Evolutionary conservation across 164 flowering plant genomes (phyloP).

Genomic region (Malania oleifera): DNA sequence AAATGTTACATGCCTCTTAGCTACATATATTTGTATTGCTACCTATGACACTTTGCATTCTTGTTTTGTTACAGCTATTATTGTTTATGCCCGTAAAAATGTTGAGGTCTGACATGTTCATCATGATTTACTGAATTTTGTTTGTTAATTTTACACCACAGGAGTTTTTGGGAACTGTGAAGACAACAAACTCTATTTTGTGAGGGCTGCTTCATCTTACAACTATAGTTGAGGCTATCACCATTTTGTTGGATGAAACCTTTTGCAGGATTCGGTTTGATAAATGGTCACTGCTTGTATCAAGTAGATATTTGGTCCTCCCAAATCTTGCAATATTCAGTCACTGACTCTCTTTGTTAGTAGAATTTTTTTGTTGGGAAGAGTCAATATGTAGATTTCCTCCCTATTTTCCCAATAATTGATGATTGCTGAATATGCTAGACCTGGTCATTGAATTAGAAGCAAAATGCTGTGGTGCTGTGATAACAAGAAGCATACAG

Average conservation of each 20-base stretch:
- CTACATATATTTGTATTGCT: too few species aligned
- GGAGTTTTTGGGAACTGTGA: constrained; percentile 2
- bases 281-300: not conserved
- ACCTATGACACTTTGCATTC: too few species aligned
- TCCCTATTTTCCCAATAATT: not conserved
- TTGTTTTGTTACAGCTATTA: too few species aligned
- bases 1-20: too few species aligned
- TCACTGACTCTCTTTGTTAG: not conserved
- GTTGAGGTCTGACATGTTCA: too few species aligned
- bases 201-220: constrained; percentile 8
- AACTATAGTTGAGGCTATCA: not conserved
- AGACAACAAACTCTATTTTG: not conserved
- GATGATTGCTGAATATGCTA: not conserved
- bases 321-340: not conserved
- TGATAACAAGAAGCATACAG: too few species aligned
- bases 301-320: not conserved
- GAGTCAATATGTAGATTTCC: not conserved
- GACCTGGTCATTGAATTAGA: not conserved
- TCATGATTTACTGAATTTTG: not conserved
- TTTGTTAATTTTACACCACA: not conserved
- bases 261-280: not conserved
- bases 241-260: not conserved
- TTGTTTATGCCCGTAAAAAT: too few species aligned
- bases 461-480: not conserved
- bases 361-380: not conserved